Percentiles rank a stretch among this genome's conserved stretches.
phyloP scores from a whole-genome alignment of 257 asterid genomes.

The Nicotiana tabacum region DNA sequence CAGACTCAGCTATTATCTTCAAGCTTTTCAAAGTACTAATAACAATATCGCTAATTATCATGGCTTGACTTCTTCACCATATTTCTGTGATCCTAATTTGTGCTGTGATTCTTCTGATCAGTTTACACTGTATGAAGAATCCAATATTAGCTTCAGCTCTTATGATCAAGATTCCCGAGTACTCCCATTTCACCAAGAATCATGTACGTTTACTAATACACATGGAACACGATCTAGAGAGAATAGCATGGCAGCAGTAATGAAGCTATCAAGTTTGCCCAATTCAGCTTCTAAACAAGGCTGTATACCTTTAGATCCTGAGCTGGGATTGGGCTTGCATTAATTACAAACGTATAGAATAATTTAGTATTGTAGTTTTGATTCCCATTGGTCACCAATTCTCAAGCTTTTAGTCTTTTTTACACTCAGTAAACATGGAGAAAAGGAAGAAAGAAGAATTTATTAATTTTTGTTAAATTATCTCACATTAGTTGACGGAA shows the following conservation, averaged over 20 bases:
- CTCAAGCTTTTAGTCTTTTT: neutral
- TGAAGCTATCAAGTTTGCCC: constrained; percentile 21
- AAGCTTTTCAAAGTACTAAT: constrained; percentile 30
- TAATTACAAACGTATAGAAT: constrained; percentile 15
- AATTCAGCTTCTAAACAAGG: constrained; percentile 26
- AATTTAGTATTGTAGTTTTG: neutral
- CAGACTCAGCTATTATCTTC: constrained; percentile 51
- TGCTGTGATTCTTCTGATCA: constrained; percentile 15
- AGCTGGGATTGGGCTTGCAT: constrained; percentile 63
- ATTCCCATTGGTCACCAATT: neutral
- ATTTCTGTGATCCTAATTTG: constrained; percentile 37
- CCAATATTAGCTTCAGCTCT: constrained; percentile 54
- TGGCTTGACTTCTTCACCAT: neutral
- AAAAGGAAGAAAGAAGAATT: neutral
- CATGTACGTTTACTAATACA: constrained; percentile 35
- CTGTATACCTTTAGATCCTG: constrained; percentile 55
- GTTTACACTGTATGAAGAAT: constrained; percentile 30
- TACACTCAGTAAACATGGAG: neutral
- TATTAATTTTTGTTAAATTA: neutral
- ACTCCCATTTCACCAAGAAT: constrained; percentile 18
- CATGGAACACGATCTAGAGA: constrained; percentile 22
- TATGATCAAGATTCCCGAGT: constrained; percentile 18
- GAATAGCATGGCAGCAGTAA: constrained; percentile 7
- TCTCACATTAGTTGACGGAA: too few relatives aligned
- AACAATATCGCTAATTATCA: constrained; percentile 11